Evolutionary conservation across 345 rosid genomes (phyloP).

Genomic region (Nephelium lappaceum): DNA sequence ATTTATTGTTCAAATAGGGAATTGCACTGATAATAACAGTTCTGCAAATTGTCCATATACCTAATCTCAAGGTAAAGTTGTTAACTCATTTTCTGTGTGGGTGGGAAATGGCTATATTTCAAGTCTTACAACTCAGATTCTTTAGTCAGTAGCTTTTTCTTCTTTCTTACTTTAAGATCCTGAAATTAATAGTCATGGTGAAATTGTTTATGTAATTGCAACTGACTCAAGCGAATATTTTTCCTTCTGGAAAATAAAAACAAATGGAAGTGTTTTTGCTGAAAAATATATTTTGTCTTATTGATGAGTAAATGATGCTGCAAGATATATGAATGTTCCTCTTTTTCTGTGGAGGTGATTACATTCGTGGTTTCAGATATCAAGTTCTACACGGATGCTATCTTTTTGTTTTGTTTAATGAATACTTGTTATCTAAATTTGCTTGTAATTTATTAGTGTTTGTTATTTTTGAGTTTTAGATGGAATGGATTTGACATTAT

Average conservation of each 20-base stretch:
- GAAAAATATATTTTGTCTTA: background rate
- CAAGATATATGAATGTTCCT: background rate
- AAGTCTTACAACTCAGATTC: background rate
- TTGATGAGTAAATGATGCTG: background rate
- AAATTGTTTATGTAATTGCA: background rate
- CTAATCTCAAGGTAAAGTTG: slow-evolving; percentile 85
- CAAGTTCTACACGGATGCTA: background rate
- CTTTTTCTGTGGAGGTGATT: background rate
- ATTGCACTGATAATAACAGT: slow-evolving; percentile 94
- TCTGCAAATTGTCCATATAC: slow-evolving; percentile 91
- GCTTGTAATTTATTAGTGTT: background rate
- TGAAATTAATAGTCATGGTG: background rate
- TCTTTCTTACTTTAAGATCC: background rate
- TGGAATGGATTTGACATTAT: background rate
- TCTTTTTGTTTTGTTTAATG: slow-evolving; percentile 4
- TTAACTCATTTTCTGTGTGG: slow-evolving; percentile 11
- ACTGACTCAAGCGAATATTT: background rate
- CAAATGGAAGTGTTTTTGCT: background rate
- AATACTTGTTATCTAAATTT: background rate
- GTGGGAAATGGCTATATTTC: background rate
- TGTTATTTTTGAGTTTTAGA: slow-evolving; percentile 2
- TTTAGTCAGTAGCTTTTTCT: background rate
- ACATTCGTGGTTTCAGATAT: background rate
- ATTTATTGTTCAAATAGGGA: slow-evolving; percentile 56
- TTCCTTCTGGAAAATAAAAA: background rate